Conservation (phyloP, 345 rosid genomes). For the Gossypium turneri region DNA sequence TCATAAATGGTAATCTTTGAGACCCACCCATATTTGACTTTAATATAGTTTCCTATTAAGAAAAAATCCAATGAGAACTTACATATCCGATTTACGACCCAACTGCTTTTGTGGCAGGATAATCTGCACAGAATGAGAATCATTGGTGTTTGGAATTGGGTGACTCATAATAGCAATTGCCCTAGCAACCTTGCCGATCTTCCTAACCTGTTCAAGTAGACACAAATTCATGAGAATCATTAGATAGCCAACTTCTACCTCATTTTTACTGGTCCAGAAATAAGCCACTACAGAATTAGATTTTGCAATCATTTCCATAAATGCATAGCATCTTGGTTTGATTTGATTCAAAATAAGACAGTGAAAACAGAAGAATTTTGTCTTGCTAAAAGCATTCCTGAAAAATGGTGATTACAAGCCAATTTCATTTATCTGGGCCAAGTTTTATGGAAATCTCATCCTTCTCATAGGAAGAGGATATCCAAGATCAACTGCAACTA, state of each 20-base stretch:
- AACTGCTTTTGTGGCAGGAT: slow-evolving; percentile 96
- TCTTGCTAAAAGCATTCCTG: slow-evolving; percentile 4
- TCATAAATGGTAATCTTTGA: background rate
- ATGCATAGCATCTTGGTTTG: background rate
- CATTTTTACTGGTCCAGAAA: background rate
- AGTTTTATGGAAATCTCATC: background rate
- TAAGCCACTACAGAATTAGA: background rate
- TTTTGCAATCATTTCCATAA: background rate
- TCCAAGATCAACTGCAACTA: background rate
- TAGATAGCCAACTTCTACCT: background rate
- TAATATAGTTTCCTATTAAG: background rate
- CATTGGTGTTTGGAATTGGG: slow-evolving; percentile 79
- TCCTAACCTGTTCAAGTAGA: slow-evolving; percentile 56
- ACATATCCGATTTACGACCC: slow-evolving; percentile 91
- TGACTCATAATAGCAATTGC: slow-evolving; percentile 97
- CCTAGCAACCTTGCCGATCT: slow-evolving; percentile 82
- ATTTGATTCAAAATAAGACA: background rate
- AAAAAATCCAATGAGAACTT: slow-evolving; percentile 19
- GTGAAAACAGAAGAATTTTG: background rate
- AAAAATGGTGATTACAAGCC: background rate
- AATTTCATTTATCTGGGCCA: background rate
- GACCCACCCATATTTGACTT: background rate
- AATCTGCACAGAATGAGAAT: slow-evolving; percentile 89
- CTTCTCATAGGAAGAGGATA: background rate
- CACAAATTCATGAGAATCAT: slow-evolving; percentile 16